Percentiles rank a stretch among this genome's conserved stretches.
phyloP scores from a whole-genome alignment of 176 grass and related monocot species.

The Hsuehochloa calcarea region DNA sequence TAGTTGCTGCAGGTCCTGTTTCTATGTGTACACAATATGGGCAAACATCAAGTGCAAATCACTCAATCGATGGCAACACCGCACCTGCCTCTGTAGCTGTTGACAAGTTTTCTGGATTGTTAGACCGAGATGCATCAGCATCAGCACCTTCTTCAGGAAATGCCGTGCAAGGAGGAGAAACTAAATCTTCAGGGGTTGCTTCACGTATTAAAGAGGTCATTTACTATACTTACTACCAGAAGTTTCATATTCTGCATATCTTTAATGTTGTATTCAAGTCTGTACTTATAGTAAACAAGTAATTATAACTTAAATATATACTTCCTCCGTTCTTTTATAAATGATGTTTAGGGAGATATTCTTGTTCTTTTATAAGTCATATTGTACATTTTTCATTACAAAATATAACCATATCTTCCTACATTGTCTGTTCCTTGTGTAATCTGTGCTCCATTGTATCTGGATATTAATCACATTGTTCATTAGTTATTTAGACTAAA shows the following conservation, averaged over 20 bases:
- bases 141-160: slow-evolving; percentile 25
- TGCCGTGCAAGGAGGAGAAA: slow-evolving; percentile 37
- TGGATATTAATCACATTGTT: background rate
- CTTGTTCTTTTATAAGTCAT: background rate
- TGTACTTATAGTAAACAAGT: background rate
- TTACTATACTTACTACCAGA: slow-evolving; percentile 6
- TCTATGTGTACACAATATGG: slow-evolving; percentile 38
- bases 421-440: background rate
- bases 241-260: slow-evolving; percentile 25
- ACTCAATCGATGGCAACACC: slow-evolving; percentile 33
- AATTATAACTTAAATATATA: background rate
- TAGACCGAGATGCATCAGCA: slow-evolving; percentile 28
- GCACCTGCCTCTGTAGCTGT: slow-evolving; percentile 13
- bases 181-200: slow-evolving; percentile 28
- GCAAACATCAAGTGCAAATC: slow-evolving; percentile 36
- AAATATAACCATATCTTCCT: slow-evolving; percentile 2
- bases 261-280: background rate
- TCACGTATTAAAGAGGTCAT: slow-evolving; percentile 51
- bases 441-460: background rate
- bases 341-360: background rate
- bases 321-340: background rate
- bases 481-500: slow-evolving; percentile 11
- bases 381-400: background rate
- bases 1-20: slow-evolving; percentile 39
- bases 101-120: slow-evolving; percentile 34